A percentile compares a stretch with the other conserved stretches of the same genome.
These are phyloP conservation scores for Yamadazyma akitaensis DNA, from an alignment of 805 yeast genomes.

Conservation along the genomic window DNA sequence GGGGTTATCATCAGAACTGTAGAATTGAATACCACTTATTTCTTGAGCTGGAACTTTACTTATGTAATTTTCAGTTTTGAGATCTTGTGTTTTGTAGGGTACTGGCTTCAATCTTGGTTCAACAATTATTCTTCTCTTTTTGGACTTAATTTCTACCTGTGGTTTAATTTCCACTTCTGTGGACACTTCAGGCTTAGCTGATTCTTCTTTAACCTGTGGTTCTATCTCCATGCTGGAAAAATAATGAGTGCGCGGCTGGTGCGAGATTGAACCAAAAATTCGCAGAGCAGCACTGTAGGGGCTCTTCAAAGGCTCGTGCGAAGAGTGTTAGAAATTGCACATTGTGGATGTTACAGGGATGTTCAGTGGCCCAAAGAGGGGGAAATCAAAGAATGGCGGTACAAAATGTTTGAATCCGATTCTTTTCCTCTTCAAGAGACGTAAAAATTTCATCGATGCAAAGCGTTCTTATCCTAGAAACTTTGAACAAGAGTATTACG, in stretches of 20 bases:
- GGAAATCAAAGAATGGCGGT: no score
- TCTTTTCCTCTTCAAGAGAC: no score
- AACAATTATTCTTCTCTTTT: constrained; percentile 17
- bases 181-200: not conserved
- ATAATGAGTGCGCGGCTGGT: not conserved
- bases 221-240: constrained; percentile 8
- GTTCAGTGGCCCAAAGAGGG: no score
- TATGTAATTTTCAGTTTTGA: constrained; percentile 8
- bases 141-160: constrained; percentile 19
- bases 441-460: no score
- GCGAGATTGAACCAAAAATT: no score
- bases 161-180: constrained; percentile 5
- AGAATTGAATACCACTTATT: constrained; percentile 16
- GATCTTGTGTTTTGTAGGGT: constrained; percentile 23
- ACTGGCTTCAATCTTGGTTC: constrained; percentile 15
- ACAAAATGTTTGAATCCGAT: no score
- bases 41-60: constrained; percentile 4
- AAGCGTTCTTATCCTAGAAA: no score
- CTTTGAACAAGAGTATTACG: no score
- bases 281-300: no score
- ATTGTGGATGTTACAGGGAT: no score
- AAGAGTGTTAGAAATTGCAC: no score
- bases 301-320: no score
- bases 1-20: constrained; percentile 71
- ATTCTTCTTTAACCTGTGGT: constrained; percentile 10